Percentiles rank a stretch among this genome's conserved stretches.
Evolutionary conservation across 305 asterid genomes (phyloP).

Genomic region (Solanum chacoense): DNA sequence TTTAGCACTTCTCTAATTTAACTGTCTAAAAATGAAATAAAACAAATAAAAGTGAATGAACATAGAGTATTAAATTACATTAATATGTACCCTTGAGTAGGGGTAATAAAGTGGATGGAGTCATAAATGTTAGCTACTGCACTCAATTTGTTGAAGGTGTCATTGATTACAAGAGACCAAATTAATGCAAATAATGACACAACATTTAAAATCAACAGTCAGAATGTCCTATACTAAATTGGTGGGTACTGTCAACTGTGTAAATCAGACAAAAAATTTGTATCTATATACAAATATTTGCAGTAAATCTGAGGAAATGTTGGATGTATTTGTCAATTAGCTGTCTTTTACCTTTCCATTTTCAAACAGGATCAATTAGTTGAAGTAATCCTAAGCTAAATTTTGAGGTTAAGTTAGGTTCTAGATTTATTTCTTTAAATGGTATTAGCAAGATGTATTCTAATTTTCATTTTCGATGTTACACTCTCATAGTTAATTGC

Average conservation of each 20-base stretch:
- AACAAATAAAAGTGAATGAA: not conserved
- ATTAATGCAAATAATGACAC: not conserved
- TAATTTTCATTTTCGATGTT: not conserved
- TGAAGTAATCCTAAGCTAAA: not conserved
- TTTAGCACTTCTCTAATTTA: not conserved
- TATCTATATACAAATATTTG: not conserved
- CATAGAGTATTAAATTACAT: not conserved
- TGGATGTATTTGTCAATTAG: not conserved
- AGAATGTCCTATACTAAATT: slow-evolving; percentile 10
- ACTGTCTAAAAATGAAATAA: not conserved
- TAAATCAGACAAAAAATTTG: not conserved
- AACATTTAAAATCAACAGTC: slow-evolving; percentile 4
- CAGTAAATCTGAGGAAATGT: not conserved
- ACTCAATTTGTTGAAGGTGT: not conserved
- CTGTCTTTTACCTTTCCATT: not conserved
- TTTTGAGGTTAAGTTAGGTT: not conserved
- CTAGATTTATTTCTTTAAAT: not conserved
- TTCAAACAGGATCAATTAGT: not conserved
- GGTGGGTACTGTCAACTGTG: not conserved
- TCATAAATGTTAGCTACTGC: not conserved
- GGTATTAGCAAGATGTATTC: not conserved
- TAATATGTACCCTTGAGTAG: not conserved
- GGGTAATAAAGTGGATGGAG: not conserved
- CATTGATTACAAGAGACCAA: not conserved
- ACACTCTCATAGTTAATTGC: not conserved